Percentiles rank a stretch among this genome's conserved stretches.
Conservation (phyloP, 2,329 filamentous ascomycete genomes). For the Torrubiellomyces zombiae region DNA sequence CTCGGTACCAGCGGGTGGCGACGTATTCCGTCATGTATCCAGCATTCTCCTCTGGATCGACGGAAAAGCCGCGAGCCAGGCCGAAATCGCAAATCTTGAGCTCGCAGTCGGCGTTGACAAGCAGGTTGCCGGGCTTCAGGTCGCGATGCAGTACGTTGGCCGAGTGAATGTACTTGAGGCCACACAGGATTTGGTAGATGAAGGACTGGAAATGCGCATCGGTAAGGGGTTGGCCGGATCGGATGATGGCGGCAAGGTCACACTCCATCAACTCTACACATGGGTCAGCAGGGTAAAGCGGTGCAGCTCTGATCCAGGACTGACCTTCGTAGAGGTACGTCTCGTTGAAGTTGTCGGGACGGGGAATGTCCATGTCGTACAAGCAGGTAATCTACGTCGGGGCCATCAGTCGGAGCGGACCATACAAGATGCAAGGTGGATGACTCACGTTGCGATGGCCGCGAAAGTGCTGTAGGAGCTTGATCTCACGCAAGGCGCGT, state of each 20-base stretch:
- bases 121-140: constrained; percentile 87
- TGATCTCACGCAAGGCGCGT: constrained; percentile 93
- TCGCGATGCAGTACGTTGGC: constrained; percentile 95
- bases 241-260: constrained; percentile 92
- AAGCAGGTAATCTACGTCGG: constrained; percentile 75
- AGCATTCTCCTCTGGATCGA: constrained; percentile 94
- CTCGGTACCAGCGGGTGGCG: constrained; percentile 86
- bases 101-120: constrained; percentile 98
- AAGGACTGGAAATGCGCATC: constrained; percentile 99
- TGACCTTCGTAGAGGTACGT: constrained; percentile 95
- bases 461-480: constrained; percentile 93
- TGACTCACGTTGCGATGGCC: constrained; percentile 64
- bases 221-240: constrained; percentile 89
- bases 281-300: not conserved
- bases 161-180: constrained; percentile 97
- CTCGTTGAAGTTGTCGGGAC: constrained; percentile 96
- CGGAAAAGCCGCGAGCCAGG: constrained; percentile 86
- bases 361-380: constrained; percentile 98
- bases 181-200: constrained; percentile 98
- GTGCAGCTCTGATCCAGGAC: constrained; percentile 8
- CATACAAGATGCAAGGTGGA: constrained; percentile 2
- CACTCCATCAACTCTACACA: constrained; percentile 90
- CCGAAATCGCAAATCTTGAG: constrained; percentile 99
- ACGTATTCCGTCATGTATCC: constrained; percentile 99
- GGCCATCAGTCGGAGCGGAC: not conserved